Conservation (phyloP, 2,329 filamentous ascomycete genomes). For the Fusarium verticillioides region DNA sequence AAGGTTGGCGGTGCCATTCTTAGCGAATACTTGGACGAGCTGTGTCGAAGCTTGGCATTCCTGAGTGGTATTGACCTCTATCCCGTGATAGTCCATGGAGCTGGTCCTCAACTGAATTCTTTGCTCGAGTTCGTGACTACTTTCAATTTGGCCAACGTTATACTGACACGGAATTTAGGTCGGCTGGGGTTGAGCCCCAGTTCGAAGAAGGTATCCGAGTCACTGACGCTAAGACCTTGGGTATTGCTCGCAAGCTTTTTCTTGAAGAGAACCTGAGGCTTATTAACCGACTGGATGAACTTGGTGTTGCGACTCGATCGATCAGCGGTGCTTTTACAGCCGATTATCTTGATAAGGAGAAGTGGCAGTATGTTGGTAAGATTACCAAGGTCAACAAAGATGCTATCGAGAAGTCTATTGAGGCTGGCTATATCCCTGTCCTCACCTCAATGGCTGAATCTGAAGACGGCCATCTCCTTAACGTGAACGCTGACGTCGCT, state of each 20-base stretch:
- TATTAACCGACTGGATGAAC: slow-evolving; percentile 86
- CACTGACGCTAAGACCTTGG: slow-evolving; percentile 94
- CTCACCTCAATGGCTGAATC: slow-evolving; percentile 97
- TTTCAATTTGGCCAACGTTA: background rate
- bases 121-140: slow-evolving; percentile 70
- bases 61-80: slow-evolving; percentile 78
- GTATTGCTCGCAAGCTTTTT: slow-evolving; percentile 91
- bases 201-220: slow-evolving; percentile 97
- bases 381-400: slow-evolving; percentile 91
- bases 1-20: slow-evolving; percentile 98
- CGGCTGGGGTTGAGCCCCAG: slow-evolving; percentile 88
- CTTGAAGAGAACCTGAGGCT: slow-evolving; percentile 85
- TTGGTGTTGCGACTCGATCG: slow-evolving; percentile 88
- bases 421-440: slow-evolving; percentile 90
- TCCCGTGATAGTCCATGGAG: slow-evolving; percentile 95
- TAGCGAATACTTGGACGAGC: slow-evolving; percentile 90
- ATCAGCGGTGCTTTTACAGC: slow-evolving; percentile 93
- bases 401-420: slow-evolving; percentile 90
- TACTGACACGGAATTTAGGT: background rate
- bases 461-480: slow-evolving; percentile 88
- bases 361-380: slow-evolving; percentile 95
- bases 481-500: slow-evolving; percentile 97
- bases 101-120: slow-evolving; percentile 93
- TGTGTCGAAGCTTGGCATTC: slow-evolving; percentile 89
- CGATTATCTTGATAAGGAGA: slow-evolving; percentile 95